phyloP scores from a whole-genome alignment of 148 eudicot species.

The Rhododendron griersonianum region DNA sequence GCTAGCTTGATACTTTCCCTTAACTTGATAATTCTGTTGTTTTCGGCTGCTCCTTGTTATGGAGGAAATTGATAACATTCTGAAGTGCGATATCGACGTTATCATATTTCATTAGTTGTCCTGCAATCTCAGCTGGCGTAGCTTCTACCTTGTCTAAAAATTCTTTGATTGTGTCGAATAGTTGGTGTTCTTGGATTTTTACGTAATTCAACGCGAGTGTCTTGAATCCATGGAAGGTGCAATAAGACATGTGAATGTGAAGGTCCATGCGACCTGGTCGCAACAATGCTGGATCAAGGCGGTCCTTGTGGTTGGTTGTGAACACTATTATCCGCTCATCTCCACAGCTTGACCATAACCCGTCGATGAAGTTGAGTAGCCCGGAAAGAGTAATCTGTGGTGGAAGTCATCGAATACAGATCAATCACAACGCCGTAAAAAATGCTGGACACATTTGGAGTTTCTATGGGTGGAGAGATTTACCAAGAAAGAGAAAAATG shows the following conservation, averaged over 20 bases:
- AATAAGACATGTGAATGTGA: slow-evolving; percentile 48
- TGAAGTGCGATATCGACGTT: slow-evolving; percentile 21
- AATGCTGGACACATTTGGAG: not conserved
- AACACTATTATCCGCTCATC: slow-evolving; percentile 45
- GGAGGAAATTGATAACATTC: slow-evolving; percentile 20
- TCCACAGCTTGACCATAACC: slow-evolving; percentile 55
- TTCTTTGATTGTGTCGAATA: slow-evolving; percentile 19
- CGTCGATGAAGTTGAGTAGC: slow-evolving; percentile 50
- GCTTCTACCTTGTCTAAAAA: slow-evolving; percentile 22
- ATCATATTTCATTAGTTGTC: slow-evolving; percentile 41
- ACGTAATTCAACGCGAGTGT: slow-evolving; percentile 36
- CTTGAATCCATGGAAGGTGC: slow-evolving; percentile 38
- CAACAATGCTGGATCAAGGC: slow-evolving; percentile 45
- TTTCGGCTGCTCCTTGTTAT: slow-evolving; percentile 12
- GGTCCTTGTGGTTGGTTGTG: slow-evolving; percentile 51
- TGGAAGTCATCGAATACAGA: not conserved
- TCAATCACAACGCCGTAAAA: not conserved
- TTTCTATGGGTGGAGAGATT: not conserved
- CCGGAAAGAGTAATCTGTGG: slow-evolving; percentile 45
- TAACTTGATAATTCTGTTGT: not conserved
- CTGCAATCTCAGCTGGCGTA: slow-evolving; percentile 49
- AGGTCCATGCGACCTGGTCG: slow-evolving; percentile 54
- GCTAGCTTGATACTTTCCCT: not conserved
- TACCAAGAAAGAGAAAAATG: not conserved
- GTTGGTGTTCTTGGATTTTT: slow-evolving; percentile 17